These are phyloP conservation scores for Arachis monticola DNA, from an alignment of 331 rosid species.

Conservation along the genomic window DNA sequence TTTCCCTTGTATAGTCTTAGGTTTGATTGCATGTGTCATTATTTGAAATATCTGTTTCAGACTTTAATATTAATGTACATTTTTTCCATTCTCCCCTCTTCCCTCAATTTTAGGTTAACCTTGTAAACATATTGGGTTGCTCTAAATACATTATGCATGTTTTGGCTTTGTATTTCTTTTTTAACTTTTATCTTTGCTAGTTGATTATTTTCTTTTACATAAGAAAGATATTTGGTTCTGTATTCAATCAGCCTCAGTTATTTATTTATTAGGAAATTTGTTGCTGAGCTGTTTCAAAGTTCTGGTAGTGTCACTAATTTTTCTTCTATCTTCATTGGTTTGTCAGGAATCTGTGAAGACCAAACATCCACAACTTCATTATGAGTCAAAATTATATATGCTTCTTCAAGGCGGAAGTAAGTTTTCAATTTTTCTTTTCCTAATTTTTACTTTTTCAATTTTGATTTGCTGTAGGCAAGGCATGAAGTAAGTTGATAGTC, in stretches of 20 bases:
- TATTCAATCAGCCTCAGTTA: neutral
- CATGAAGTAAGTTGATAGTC: conserved; percentile 15
- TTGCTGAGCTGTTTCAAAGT: conserved; percentile 25
- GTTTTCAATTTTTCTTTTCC: conserved; percentile 41
- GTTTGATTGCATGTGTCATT: conserved; percentile 28
- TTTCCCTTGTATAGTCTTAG: neutral
- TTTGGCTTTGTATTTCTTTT: neutral
- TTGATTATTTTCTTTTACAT: conserved; percentile 11
- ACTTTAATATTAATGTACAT: conserved; percentile 21
- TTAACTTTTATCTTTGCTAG: conserved; percentile 2
- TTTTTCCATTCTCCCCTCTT: neutral
- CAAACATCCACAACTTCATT: conserved; percentile 98
- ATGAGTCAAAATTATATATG: conserved; percentile 94
- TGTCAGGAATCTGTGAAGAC: conserved; percentile 90
- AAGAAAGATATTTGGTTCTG: conserved; percentile 6
- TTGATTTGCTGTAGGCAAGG: conserved; percentile 17
- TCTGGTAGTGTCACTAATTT: neutral
- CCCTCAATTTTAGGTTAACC: neutral
- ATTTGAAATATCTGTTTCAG: conserved; percentile 32
- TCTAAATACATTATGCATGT: conserved; percentile 21
- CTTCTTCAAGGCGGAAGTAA: conserved; percentile 99
- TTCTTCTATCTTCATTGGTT: conserved; percentile 34
- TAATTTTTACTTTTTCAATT: conserved; percentile 18
- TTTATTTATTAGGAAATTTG: conserved; percentile 27
- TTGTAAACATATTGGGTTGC: conserved; percentile 15